Evolutionary conservation across 371 early-diverging fungal genomes (phyloP).

Genomic region (Actinomortierella ambigua): DNA sequence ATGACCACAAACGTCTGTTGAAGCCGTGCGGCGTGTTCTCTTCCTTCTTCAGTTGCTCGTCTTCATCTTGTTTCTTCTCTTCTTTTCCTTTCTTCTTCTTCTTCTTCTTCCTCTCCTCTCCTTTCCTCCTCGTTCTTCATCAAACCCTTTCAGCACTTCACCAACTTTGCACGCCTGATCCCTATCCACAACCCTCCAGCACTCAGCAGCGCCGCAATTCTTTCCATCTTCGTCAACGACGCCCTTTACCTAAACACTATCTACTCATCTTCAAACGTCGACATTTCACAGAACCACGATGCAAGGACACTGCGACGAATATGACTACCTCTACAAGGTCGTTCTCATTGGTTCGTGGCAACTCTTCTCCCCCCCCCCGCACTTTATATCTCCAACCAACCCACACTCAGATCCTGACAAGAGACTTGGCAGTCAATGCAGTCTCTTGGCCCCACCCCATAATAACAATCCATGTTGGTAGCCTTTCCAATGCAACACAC

Average conservation of each 20-base stretch:
- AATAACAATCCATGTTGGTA: no score
- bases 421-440: no score
- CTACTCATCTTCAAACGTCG: background rate
- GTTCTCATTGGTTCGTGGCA: slow-evolving; percentile 44
- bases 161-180: background rate
- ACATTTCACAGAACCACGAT: slow-evolving; percentile 9
- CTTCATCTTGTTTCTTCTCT: slow-evolving; percentile 1
- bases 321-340: slow-evolving; percentile 58
- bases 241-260: background rate
- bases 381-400: background rate
- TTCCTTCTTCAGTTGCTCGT: background rate
- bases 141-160: background rate
- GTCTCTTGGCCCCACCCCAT: no score
- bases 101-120: background rate
- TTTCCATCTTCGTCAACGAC: no score
- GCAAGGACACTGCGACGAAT: slow-evolving; percentile 40
- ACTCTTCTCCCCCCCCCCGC: background rate
- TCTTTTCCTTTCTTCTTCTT: background rate
- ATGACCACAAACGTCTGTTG: background rate
- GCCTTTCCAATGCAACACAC: no score
- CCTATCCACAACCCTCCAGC: no score
- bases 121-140: background rate
- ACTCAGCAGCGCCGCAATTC: no score
- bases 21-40: background rate
- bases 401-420: background rate